Conservation (phyloP, 768 basidiomycete species). For the Hortiboletus campestris region DNA sequence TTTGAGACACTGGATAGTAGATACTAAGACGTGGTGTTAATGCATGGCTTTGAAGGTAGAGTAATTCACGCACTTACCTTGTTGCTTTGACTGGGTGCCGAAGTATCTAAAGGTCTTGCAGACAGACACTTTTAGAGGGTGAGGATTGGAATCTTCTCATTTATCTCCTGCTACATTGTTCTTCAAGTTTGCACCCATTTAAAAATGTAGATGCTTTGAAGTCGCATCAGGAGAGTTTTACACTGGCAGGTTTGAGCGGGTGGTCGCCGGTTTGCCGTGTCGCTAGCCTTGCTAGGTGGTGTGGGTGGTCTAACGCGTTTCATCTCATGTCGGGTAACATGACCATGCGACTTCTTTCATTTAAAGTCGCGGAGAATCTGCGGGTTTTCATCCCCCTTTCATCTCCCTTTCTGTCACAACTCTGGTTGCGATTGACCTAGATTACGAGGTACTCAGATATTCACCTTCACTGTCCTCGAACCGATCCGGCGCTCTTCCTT, state of each 20-base stretch:
- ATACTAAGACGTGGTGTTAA: too few relatives aligned
- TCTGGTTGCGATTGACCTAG: neutral
- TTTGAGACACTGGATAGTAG: too few relatives aligned
- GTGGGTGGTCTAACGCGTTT: neutral
- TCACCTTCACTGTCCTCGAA: neutral
- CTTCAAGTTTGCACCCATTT: neutral
- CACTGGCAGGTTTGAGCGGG: neutral
- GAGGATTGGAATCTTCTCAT: too few relatives aligned
- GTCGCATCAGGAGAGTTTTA: neutral
- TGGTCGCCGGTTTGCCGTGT: neutral
- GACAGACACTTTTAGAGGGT: too few relatives aligned
- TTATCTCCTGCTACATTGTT: too few relatives aligned
- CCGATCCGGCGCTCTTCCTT: neutral
- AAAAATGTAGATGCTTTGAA: neutral
- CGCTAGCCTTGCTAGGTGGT: neutral
- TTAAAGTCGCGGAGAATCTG: neutral
- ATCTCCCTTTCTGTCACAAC: constrained; percentile 5
- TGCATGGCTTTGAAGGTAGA: too few relatives aligned
- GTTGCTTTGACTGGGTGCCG: too few relatives aligned
- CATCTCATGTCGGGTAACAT: constrained; percentile 6
- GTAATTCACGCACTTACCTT: too few relatives aligned
- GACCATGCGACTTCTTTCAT: constrained; percentile 2
- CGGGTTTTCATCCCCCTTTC: neutral
- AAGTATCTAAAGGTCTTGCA: too few relatives aligned
- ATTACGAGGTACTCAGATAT: neutral